Conservation (phyloP, 139 green algal genomes). For the Pleodorina starrii region DNA sequence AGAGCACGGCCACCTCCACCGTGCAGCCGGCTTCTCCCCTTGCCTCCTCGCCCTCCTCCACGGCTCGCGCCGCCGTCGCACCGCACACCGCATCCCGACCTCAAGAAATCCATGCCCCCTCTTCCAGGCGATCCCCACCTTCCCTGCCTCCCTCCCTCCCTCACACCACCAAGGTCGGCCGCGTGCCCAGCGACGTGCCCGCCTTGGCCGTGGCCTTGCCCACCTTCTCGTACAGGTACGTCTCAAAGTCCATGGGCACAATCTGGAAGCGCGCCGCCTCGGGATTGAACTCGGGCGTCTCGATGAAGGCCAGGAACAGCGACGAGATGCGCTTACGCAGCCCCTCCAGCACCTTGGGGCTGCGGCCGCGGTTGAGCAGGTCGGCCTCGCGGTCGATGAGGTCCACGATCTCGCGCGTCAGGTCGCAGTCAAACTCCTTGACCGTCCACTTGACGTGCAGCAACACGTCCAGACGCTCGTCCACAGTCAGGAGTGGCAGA, state of each 20-base stretch:
- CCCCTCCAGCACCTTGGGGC: conserved; percentile 75
- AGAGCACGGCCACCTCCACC: no score
- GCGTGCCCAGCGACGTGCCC: conserved; percentile 11
- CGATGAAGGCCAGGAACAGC: conserved; percentile 86
- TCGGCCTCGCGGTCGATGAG: conserved; percentile 91
- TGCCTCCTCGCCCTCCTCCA: no score
- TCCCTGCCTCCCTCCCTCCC: not conserved
- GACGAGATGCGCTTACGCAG: conserved; percentile 81
- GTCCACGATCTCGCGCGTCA: conserved; percentile 85
- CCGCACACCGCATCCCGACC: no score
- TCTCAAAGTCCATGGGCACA: conserved; percentile 63
- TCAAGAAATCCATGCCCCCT: no score
- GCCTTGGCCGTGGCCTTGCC: conserved; percentile 51
- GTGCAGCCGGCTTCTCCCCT: no score
- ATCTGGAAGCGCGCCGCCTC: conserved; percentile 66
- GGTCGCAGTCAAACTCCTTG: conserved; percentile 88
- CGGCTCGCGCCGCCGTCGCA: no score
- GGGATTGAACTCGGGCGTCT: conserved; percentile 87
- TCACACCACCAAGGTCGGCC: conserved; percentile 1
- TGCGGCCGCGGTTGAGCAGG: conserved; percentile 79
- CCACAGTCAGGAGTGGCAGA: conserved; percentile 70
- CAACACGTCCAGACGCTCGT: conserved; percentile 90
- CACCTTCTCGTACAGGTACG: conserved; percentile 61
- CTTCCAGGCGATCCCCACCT: no score
- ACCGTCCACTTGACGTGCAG: conserved; percentile 91